Percentiles rank a stretch among this genome's conserved stretches.
phyloP scores from a whole-genome alignment of 2,329 filamentous ascomycete genomes.

The Fonsecaea multimorphosa region DNA sequence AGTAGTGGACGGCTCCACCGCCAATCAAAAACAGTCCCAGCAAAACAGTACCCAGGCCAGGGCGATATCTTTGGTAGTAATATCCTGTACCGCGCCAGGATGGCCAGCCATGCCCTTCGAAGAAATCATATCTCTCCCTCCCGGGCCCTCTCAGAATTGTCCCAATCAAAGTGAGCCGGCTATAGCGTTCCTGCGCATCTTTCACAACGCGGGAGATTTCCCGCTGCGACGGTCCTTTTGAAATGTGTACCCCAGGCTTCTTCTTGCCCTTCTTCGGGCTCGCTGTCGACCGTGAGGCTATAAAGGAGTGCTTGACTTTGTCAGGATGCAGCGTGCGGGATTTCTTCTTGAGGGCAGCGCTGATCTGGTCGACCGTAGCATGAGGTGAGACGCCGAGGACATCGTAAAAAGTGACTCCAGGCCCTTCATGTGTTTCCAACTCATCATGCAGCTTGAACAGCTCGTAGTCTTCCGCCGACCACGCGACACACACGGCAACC shows the following conservation, averaged over 20 bases:
- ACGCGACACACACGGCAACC: conserved; percentile 64
- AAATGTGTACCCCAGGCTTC: conserved; percentile 68
- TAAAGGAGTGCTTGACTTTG: conserved; percentile 87
- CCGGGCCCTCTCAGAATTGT: conserved; percentile 65
- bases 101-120: conserved; percentile 90
- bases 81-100: conserved; percentile 97
- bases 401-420: conserved; percentile 87
- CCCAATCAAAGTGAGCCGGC: conserved; percentile 80
- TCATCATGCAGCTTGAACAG: conserved; percentile 96
- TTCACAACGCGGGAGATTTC: conserved; percentile 82
- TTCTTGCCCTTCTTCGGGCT: conserved; percentile 61
- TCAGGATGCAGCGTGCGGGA: conserved; percentile 86
- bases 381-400: conserved; percentile 77
- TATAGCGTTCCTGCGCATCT: conserved; percentile 80
- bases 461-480: conserved; percentile 94
- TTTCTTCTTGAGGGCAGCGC: conserved; percentile 91
- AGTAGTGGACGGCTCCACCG: conserved; percentile 86
- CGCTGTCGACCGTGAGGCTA: conserved; percentile 68
- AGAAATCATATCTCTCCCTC: conserved; percentile 90
- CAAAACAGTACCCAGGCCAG: conserved; percentile 84
- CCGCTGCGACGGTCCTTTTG: conserved; percentile 72
- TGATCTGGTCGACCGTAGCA: conserved; percentile 85
- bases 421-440: conserved; percentile 74
- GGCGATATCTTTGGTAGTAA: conserved; percentile 90
- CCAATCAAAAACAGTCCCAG: conserved; percentile 79